Conservation (phyloP, 495 filamentous ascomycete genomes). For the Aspergillus haitiensis region DNA sequence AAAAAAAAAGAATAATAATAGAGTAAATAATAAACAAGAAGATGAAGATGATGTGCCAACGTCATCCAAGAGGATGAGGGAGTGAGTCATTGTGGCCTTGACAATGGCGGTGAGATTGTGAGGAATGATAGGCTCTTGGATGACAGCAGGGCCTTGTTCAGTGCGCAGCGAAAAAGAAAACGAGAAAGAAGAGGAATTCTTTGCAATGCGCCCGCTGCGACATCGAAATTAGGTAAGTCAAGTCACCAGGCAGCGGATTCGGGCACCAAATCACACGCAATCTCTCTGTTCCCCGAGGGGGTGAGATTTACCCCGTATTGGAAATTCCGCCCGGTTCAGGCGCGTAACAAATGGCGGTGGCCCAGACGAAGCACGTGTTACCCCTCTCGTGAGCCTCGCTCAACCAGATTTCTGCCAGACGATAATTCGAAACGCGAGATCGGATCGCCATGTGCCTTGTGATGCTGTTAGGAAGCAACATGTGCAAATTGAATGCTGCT, state of each 20-base stretch:
- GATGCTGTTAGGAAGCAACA: neutral
- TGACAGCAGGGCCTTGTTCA: conserved; percentile 15
- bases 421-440: conserved; percentile 1
- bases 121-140: conserved; percentile 18
- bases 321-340: conserved; percentile 23
- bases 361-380: conserved; percentile 13
- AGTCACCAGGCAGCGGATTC: conserved; percentile 19
- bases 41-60: neutral
- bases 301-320: conserved; percentile 7
- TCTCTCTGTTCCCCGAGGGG: neutral
- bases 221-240: conserved; percentile 27
- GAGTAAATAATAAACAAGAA: conserved; percentile 10
- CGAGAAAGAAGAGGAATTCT: conserved; percentile 14
- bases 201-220: conserved; percentile 27
- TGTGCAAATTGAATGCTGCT: neutral
- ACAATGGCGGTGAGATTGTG: conserved; percentile 24
- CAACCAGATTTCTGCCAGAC: conserved; percentile 5
- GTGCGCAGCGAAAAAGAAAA: conserved; percentile 14
- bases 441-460: conserved; percentile 13
- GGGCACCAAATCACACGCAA: conserved; percentile 22
- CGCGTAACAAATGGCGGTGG: conserved; percentile 18
- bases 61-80: neutral
- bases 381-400: neutral
- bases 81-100: conserved; percentile 2
- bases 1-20: conserved; percentile 1